Percentiles rank a stretch among this genome's conserved stretches.
phyloP scores from a whole-genome alignment of 129 eudicot genomes.

The Artemisia tridentata region DNA sequence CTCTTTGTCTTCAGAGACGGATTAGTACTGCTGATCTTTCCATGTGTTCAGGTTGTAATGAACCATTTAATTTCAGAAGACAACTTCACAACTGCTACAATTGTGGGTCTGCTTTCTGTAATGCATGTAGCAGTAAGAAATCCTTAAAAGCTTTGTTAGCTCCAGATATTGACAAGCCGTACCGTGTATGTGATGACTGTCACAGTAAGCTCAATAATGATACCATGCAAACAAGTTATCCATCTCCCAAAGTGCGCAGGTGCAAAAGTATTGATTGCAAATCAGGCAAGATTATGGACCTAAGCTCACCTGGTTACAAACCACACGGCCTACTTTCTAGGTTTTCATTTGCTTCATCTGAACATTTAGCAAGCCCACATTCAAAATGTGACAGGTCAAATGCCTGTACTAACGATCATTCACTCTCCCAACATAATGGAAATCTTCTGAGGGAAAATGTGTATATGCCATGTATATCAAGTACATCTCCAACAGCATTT shows the following conservation, averaged over 20 bases:
- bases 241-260: conserved; percentile 39
- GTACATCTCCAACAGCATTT: conserved; percentile 37
- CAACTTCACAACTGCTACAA: conserved; percentile 72
- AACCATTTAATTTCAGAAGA: conserved; percentile 50
- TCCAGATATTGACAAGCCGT: conserved; percentile 47
- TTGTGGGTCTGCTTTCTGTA: conserved; percentile 70
- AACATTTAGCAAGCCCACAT: conserved; percentile 28
- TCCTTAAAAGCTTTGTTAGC: conserved; percentile 65
- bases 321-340: conserved; percentile 40
- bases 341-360: conserved; percentile 40
- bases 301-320: conserved; percentile 21
- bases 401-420: conserved; percentile 23
- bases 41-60: conserved; percentile 55
- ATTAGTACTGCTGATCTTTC: conserved; percentile 42
- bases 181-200: conserved; percentile 72
- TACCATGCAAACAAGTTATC: conserved; percentile 27
- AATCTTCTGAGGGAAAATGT: conserved; percentile 22
- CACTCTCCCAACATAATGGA: background rate
- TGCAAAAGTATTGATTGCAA: conserved; percentile 25
- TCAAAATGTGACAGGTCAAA: background rate
- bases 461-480: conserved; percentile 16
- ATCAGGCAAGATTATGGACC: background rate
- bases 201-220: conserved; percentile 37
- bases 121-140: conserved; percentile 50
- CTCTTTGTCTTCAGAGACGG: conserved; percentile 51